Conservation (phyloP, 169 alveolate genomes). For the Eimeria sp. region DNA sequence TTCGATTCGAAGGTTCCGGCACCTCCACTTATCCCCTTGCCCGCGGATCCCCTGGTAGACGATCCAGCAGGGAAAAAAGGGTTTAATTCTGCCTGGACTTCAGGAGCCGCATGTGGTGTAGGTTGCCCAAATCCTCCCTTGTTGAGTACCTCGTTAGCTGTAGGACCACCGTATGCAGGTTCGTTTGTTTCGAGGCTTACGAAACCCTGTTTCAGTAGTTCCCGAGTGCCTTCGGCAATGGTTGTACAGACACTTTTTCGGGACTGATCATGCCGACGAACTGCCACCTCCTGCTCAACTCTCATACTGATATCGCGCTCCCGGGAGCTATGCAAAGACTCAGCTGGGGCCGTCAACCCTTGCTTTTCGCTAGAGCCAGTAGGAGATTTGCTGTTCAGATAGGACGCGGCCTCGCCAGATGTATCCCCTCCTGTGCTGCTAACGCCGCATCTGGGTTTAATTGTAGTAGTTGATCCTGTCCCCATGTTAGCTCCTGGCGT, state of each 20-base stretch:
- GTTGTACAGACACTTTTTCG: not conserved
- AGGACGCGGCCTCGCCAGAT: slow-evolving; percentile 8
- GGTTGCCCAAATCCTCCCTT: not conserved
- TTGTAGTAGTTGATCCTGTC: not conserved
- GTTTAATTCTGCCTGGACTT: slow-evolving; percentile 22
- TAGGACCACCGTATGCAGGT: not conserved
- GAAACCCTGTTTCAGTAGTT: slow-evolving; percentile 28
- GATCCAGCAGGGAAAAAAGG: not conserved
- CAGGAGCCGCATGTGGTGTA: not conserved
- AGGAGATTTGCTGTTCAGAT: not conserved
- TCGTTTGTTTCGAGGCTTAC: not conserved
- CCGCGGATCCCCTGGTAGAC: not conserved
- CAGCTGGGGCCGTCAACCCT: not conserved
- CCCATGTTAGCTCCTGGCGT: slow-evolving; percentile 71
- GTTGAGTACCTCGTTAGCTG: not conserved
- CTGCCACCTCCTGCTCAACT: not conserved
- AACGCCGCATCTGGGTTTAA: slow-evolving; percentile 63
- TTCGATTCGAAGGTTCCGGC: slow-evolving; percentile 61
- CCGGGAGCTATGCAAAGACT: not conserved
- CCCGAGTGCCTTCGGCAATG: slow-evolving; percentile 60
- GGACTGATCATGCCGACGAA: not conserved
- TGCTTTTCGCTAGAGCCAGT: not conserved
- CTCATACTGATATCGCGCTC: not conserved
- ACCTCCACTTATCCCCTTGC: not conserved
- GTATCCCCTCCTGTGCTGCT: slow-evolving; percentile 58